Evolutionary conservation across 2,329 filamentous ascomycete genomes (phyloP).

Genomic region (Dothiorella sarmentorum): DNA sequence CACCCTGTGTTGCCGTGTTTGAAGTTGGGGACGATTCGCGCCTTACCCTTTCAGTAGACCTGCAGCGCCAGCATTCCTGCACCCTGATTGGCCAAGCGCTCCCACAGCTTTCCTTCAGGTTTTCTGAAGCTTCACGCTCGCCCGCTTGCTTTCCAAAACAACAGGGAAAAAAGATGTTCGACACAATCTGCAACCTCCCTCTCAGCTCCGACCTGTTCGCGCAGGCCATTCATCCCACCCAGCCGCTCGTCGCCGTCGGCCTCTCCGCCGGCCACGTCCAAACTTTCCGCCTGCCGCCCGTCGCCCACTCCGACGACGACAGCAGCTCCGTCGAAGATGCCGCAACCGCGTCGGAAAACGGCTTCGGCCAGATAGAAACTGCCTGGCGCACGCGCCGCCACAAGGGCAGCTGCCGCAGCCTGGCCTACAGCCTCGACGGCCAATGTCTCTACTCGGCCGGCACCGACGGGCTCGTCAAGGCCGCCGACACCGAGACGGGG

Average conservation of each 20-base stretch:
- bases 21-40: not conserved
- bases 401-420: constrained; percentile 84
- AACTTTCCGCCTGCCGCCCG: constrained; percentile 69
- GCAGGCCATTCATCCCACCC: constrained; percentile 78
- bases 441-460: constrained; percentile 60
- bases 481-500: constrained; percentile 56
- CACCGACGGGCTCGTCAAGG: constrained; percentile 62
- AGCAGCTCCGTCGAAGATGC: constrained; percentile 44
- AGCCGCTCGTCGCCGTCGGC: constrained; percentile 82
- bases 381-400: constrained; percentile 85
- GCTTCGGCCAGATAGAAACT: constrained; percentile 73
- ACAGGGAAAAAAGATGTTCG: constrained; percentile 61
- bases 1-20: not conserved
- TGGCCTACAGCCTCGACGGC: constrained; percentile 78
- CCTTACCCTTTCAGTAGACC: not conserved
- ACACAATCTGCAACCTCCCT: constrained; percentile 87
- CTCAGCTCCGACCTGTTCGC: constrained; percentile 83
- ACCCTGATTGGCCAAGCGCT: not conserved
- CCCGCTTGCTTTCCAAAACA: too few relatives aligned
- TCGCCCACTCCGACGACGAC: constrained; percentile 50
- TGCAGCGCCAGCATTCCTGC: not conserved
- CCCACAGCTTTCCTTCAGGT: not conserved
- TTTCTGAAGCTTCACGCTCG: not conserved
- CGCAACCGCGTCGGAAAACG: constrained; percentile 51
- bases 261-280: constrained; percentile 82